Conservation (phyloP, 2,329 filamentous ascomycete species). For the Paraphoma chrysanthemicola region DNA sequence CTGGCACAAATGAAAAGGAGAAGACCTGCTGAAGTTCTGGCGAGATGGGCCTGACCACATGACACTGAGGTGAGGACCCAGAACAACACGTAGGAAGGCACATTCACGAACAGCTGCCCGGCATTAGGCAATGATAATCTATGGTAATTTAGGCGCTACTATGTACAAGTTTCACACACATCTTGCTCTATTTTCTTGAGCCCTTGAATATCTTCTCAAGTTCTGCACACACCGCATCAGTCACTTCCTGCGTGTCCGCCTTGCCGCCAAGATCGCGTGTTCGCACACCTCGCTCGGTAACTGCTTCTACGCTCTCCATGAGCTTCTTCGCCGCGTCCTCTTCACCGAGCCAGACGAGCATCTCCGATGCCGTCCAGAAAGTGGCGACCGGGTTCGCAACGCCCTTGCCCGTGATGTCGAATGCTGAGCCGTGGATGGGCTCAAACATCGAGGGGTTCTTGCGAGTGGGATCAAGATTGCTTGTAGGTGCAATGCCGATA, state of each 20-base stretch:
- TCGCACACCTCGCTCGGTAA: slow-evolving; percentile 60
- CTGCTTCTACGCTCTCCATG: slow-evolving; percentile 61
- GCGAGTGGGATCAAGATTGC: slow-evolving; percentile 71
- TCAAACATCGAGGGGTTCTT: slow-evolving; percentile 68
- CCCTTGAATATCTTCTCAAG: slow-evolving; percentile 32
- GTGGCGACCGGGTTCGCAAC: slow-evolving; percentile 65
- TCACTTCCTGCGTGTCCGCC: slow-evolving; percentile 51
- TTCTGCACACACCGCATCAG: slow-evolving; percentile 51
- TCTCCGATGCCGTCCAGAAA: slow-evolving; percentile 66
- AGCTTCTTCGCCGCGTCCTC: slow-evolving; percentile 58
- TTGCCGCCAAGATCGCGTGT: slow-evolving; percentile 63
- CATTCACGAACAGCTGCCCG: no score
- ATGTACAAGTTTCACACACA: no score
- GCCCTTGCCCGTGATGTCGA: slow-evolving; percentile 65
- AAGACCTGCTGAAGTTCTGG: neutral
- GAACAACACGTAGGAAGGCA: no score
- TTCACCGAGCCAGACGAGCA: slow-evolving; percentile 65
- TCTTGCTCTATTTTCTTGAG: neutral
- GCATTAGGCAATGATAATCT: no score
- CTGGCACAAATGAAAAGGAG: neutral
- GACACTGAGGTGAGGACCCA: no score
- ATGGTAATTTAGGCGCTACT: no score
- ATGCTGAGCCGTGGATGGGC: slow-evolving; percentile 66
- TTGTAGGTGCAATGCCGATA: slow-evolving; percentile 75
- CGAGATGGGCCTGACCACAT: neutral